Percentiles rank a stretch among this genome's conserved stretches.
Evolutionary conservation across 441 rosid species (phyloP).

Genomic region (Omphalea diandra): DNA sequence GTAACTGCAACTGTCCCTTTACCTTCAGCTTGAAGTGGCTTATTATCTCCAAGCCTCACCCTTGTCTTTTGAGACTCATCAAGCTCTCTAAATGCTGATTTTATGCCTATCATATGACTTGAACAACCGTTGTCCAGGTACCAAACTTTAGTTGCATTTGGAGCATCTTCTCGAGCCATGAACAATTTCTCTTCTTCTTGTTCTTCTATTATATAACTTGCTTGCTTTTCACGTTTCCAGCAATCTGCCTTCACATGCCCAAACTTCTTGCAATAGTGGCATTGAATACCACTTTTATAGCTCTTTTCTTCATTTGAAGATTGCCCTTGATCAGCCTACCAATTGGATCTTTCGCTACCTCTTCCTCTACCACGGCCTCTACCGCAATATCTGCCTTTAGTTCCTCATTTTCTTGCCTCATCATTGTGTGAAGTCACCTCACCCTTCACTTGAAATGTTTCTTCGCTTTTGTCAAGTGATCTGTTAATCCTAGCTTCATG

Average conservation of each 20-base stretch:
- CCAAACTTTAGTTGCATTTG: background rate
- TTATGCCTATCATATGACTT: background rate
- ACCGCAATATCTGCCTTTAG: no score
- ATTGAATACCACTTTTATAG: slow-evolving; percentile 3
- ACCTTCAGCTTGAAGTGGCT: no score
- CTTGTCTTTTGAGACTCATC: no score
- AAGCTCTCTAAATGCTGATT: background rate
- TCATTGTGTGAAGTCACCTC: background rate
- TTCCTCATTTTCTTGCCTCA: no score
- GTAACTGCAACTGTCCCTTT: no score
- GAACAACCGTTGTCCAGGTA: background rate
- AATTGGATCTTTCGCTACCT: background rate
- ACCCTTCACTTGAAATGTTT: background rate
- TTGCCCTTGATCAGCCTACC: background rate
- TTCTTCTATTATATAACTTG: no score
- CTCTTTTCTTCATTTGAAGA: background rate
- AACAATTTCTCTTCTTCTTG: no score
- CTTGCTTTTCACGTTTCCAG: no score
- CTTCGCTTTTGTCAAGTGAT: background rate
- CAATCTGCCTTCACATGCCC: no score
- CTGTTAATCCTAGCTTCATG: background rate
- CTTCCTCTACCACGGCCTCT: background rate
- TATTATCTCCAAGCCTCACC: no score
- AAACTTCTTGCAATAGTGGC: no score
- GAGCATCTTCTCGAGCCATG: background rate